Percentiles rank a stretch among this genome's conserved stretches.
Evolutionary conservation across 371 early-diverging fungal genomes (phyloP).

Genomic region (Amoeboaphelidium protococcarum): DNA sequence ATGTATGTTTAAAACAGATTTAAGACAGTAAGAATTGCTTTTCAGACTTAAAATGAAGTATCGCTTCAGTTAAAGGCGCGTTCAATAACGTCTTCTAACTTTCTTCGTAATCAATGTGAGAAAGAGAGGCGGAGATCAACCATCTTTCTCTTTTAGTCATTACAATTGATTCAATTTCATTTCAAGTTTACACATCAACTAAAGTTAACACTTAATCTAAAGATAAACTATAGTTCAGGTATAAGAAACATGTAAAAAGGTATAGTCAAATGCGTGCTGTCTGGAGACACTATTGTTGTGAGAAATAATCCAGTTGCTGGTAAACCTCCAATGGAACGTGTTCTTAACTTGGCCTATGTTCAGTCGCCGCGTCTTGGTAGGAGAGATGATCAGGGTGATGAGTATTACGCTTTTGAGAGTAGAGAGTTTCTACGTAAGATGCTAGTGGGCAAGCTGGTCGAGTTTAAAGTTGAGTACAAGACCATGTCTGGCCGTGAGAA

Average conservation of each 20-base stretch:
- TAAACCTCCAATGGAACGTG: constrained; percentile 58
- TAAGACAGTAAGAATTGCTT: too few relatives aligned
- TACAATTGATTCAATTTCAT: too few relatives aligned
- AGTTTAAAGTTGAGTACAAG: constrained; percentile 51
- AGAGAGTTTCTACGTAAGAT: constrained; percentile 66
- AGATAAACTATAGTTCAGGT: too few relatives aligned
- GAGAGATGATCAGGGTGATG: constrained; percentile 26
- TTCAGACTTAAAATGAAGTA: too few relatives aligned
- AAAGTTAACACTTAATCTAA: too few relatives aligned
- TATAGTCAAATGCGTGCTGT: constrained; percentile 51
- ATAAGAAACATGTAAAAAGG: background rate
- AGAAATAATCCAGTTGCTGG: constrained; percentile 42
- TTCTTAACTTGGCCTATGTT: constrained; percentile 51
- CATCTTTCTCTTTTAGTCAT: too few relatives aligned
- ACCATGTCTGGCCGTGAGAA: constrained; percentile 36
- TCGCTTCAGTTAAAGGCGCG: too few relatives aligned
- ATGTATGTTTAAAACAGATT: too few relatives aligned
- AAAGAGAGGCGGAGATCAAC: too few relatives aligned
- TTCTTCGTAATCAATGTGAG: too few relatives aligned
- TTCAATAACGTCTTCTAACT: too few relatives aligned
- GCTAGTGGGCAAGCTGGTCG: constrained; percentile 64
- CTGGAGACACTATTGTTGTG: constrained; percentile 71
- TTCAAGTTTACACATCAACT: too few relatives aligned
- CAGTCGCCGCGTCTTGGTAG: constrained; percentile 56
- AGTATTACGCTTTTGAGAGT: constrained; percentile 61